Percentiles rank a stretch among this genome's conserved stretches.
phyloP scores from a whole-genome alignment of 2,329 filamentous ascomycete genomes.

The Colletotrichum godetiae region DNA sequence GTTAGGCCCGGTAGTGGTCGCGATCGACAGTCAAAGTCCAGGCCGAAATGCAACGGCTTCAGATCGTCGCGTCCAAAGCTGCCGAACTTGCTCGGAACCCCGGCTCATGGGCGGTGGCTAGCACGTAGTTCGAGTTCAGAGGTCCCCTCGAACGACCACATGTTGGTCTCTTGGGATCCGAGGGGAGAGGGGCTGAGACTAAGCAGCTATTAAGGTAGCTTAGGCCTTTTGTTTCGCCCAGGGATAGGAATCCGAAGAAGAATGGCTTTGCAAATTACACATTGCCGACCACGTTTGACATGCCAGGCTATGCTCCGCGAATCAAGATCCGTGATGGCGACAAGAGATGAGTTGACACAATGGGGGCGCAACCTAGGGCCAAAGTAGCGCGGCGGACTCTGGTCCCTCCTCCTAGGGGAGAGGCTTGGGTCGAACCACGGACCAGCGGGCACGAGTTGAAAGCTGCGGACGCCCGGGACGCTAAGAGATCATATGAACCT shows the following conservation, averaged over 20 bases:
- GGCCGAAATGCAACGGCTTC: constrained; percentile 10
- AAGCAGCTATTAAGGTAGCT: neutral
- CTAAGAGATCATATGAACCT: neutral
- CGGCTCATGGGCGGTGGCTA: neutral
- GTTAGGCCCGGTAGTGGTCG: neutral
- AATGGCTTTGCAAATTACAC: neutral
- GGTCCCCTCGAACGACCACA: neutral
- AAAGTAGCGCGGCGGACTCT: neutral
- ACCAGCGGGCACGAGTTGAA: neutral
- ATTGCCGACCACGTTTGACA: neutral
- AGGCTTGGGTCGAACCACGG: neutral
- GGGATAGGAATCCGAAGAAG: neutral
- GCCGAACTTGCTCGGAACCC: constrained; percentile 1
- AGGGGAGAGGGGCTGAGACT: neutral
- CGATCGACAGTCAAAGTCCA: neutral
- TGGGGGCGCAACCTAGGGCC: neutral
- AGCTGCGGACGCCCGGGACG: neutral
- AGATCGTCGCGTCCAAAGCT: constrained; percentile 2
- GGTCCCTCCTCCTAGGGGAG: neutral
- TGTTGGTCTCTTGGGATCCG: neutral
- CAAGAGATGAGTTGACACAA: neutral
- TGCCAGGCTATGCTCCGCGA: neutral
- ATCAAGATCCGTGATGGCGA: neutral
- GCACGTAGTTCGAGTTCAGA: neutral
- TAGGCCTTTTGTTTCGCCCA: constrained; percentile 15